Evolutionary conservation across 202 grass and related monocot species (phyloP), one percentile per base, ranked within the genome.

Genomic region (Elaeis oleifera): DNA sequence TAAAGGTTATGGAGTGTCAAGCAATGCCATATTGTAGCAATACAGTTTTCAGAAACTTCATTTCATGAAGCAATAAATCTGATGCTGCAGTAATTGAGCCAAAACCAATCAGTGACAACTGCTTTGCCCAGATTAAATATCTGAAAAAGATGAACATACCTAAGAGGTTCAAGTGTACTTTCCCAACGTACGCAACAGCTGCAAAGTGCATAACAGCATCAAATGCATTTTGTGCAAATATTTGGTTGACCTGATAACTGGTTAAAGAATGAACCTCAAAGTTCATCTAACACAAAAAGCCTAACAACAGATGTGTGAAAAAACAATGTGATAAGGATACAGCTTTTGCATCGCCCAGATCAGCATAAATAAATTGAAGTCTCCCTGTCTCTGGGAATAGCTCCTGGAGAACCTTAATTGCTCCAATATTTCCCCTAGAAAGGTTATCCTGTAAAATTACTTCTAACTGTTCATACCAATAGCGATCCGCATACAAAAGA

Each of bases 121-220:
- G 2, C 36, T 44, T 44, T 44, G 36, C 36, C 36, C 36, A 44
- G 36, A 44, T 44, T 1, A 13, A 3, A 44, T 14, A 13, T 71
- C 11, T 6, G 50, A 20, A 58, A 67, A 64, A 36, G 23, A 71
- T 63, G 20, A 49, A 67, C 51, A 59, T 89, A 92, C 94, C 94
- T 85, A 71, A 99, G 94, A 63, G 88, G 94, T 78, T 99, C 88
- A 39, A 99, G 54, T 65, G 94, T 99, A 80, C 94, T 99, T 69
- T 99, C 94, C 94, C 94, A 13, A 99, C 94, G 75, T 92, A 99
- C 49, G 94, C 94, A 79, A 99, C 88, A 66, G 94, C 94, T 17
- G 88, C 88, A 76, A 99, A 99, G 73, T 99, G 88, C 82, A 99
- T 94, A 68, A 99, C 88, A 54, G 88, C 88, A 87, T 99, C 88